Evolutionary conservation across 495 filamentous ascomycete species (phyloP).

Genomic region (Neurospora sp.): DNA sequence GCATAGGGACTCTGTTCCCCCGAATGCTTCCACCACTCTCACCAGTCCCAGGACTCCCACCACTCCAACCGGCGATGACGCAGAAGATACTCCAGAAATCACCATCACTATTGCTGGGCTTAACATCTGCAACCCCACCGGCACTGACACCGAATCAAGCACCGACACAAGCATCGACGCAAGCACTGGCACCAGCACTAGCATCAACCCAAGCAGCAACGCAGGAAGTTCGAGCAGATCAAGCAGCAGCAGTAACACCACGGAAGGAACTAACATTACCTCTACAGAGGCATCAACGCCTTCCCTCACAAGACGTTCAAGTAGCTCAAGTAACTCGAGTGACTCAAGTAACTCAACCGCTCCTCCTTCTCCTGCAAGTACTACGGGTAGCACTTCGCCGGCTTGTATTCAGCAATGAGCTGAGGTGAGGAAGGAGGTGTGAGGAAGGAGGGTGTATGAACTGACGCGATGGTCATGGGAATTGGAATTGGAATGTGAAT

Average conservation of each 20-base stretch:
- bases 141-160: neutral
- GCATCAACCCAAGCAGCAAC: neutral
- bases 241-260: too few relatives aligned
- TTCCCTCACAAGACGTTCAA: too few relatives aligned
- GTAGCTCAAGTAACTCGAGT: neutral
- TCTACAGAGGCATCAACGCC: too few relatives aligned
- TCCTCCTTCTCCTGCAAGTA: neutral
- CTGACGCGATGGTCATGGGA: neutral
- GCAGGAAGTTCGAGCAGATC: neutral
- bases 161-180: neutral
- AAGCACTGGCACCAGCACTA: neutral
- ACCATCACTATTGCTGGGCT: neutral
- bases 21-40: neutral
- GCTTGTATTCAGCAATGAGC: neutral
- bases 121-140: neutral
- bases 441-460: neutral
- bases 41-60: neutral
- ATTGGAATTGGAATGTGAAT: neutral
- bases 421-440: neutral
- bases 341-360: neutral
- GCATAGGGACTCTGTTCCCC: neutral
- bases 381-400: neutral
- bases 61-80: neutral
- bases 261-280: too few relatives aligned
- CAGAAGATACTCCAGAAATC: neutral